These are phyloP conservation scores for Aspergillus tanneri DNA, from an alignment of 2,329 filamentous ascomycete genomes.

Conservation along the genomic window DNA sequence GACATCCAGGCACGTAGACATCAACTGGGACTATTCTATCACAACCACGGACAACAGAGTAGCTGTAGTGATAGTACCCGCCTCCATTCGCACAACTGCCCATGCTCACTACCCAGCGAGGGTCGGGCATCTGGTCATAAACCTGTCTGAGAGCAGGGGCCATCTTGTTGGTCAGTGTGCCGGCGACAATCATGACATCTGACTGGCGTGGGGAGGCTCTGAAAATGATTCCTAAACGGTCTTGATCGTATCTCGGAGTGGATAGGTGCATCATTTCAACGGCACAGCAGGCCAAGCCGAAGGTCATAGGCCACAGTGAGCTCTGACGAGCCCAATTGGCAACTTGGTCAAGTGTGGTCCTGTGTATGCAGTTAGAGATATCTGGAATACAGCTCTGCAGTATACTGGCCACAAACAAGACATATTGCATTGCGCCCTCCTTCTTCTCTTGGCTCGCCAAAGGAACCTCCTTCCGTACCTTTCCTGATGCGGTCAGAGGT, in stretches of 20 bases:
- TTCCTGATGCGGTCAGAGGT: conserved; percentile 43
- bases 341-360: conserved; percentile 63
- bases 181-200: conserved; percentile 91
- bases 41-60: conserved; percentile 73
- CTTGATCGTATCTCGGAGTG: conserved; percentile 85
- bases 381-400: not conserved
- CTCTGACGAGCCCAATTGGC: conserved; percentile 86
- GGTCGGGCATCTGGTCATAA: conserved; percentile 95
- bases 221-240: conserved; percentile 87
- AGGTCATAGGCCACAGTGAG: conserved; percentile 89
- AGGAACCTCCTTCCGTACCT: conserved; percentile 49
- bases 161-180: conserved; percentile 96
- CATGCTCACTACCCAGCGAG: conserved; percentile 85
- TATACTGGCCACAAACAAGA: conserved; percentile 39
- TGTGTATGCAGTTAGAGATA: conserved; percentile 14
- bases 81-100: conserved; percentile 82
- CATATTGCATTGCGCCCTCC: conserved; percentile 54
- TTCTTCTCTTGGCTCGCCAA: conserved; percentile 52
- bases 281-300: conserved; percentile 86
- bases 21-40: conserved; percentile 81
- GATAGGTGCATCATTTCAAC: conserved; percentile 95
- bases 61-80: conserved; percentile 86
- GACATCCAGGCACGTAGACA: conserved; percentile 79
- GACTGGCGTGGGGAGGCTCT: conserved; percentile 82
- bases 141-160: conserved; percentile 84